Evolutionary conservation across 768 basidiomycete genomes (phyloP).

Genomic region (Tricholoma flavovirens): DNA sequence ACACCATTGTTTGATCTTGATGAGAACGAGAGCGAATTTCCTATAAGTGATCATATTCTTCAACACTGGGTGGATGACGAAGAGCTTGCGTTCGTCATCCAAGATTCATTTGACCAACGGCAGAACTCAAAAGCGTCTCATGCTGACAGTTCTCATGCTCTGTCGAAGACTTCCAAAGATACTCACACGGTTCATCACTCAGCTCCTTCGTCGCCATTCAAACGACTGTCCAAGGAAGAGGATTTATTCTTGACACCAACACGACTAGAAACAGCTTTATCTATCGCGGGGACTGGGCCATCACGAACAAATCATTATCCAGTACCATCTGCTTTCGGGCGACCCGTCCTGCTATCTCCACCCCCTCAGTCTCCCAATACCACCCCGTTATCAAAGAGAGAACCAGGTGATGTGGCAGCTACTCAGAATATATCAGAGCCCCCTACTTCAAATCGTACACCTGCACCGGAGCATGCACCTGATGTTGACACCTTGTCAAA

Average conservation of each 20-base stretch:
- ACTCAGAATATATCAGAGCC: background rate
- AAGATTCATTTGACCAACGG: conserved; percentile 49
- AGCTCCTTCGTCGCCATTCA: background rate
- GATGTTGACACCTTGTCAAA: background rate
- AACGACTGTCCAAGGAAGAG: conserved; percentile 13
- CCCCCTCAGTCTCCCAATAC: conserved; percentile 3
- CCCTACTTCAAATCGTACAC: background rate
- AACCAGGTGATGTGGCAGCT: too few species aligned
- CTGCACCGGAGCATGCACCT: background rate
- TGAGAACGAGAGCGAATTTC: conserved; percentile 11
- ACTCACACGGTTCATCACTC: background rate
- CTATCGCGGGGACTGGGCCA: conserved; percentile 57
- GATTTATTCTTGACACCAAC: conserved; percentile 25
- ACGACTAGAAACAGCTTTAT: conserved; percentile 60
- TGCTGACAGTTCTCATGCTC: background rate
- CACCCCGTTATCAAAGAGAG: background rate
- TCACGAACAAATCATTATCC: conserved; percentile 15
- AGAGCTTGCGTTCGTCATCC: conserved; percentile 53
- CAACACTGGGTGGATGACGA: conserved; percentile 42
- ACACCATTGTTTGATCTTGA: conserved; percentile 57
- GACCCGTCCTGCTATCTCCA: conserved; percentile 22
- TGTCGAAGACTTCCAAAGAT: background rate
- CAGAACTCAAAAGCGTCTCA: background rate
- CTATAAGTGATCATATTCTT: background rate
- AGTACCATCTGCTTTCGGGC: conserved; percentile 22